Evolutionary conservation across 2,329 filamentous ascomycete species (phyloP), one percentile per base, ranked within the genome.

Genomic region (Myriosclerotinia duriaeana): DNA sequence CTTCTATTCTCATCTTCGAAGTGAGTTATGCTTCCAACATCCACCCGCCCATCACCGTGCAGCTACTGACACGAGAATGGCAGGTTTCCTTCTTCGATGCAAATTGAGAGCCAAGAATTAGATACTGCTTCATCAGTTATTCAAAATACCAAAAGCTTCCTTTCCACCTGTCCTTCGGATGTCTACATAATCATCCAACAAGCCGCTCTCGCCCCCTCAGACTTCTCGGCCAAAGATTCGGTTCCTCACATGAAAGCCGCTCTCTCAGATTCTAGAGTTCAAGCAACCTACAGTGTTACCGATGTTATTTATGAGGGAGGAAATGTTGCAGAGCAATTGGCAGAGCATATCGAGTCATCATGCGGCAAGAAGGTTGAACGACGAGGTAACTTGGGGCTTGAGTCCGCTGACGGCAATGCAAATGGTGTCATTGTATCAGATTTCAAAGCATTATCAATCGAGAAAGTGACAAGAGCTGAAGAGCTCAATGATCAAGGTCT

Each of bases 101-200:
- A 71, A 40, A 50, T 56, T 54, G 50, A 71, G 72, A 66, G 17
- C 5, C 53, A 50, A 52, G 44, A 40, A 52, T 46, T 76, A 5
- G 73, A 74, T 66, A 69, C 71, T 5, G 44, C 68, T 1, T 30
- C 64, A n/a, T 48, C 70, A 2, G 68, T 75, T 2, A 55, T 76
- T 8, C 30, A 69, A 5, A 64, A 66, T 5, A 64, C 71, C 1
- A 73, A 72, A 46, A 50, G 78, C n/a, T 75, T 87, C 61, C 84
- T 96, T 36, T 80, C 82, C 50, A 78, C 79, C 64, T 96, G 92
- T 78, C 89, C 89, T 2, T 92, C 90, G 26, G 83, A 87, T 61
- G 85, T 85, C 72, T 97, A 97, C 79, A 80, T 96, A 66, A 77
- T 97, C 71, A 84, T 96, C 69, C 86, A 87, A 40, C 92, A 97